phyloP scores from a whole-genome alignment of 495 filamentous ascomycete genomes.

The Xylaria telfairii region DNA sequence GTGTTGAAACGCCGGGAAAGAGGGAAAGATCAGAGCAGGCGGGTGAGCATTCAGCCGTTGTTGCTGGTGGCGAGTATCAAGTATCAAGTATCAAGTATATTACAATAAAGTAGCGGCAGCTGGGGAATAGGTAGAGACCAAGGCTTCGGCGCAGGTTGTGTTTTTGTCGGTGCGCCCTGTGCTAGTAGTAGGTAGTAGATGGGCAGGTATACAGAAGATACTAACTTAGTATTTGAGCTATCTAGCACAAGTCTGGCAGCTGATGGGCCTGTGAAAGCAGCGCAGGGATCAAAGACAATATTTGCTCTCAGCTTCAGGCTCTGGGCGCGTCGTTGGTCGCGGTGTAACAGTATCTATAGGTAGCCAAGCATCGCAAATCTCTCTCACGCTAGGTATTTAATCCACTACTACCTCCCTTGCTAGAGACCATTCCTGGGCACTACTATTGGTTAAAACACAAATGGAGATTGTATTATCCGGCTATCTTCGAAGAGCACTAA shows the following conservation, averaged over 20 bases:
- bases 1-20: background rate
- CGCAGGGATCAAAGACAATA: background rate
- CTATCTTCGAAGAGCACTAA: background rate
- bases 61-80: background rate
- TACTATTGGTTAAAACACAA: slow-evolving; percentile 4
- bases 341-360: slow-evolving; percentile 17
- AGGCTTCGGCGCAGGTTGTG: background rate
- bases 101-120: no score
- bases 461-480: slow-evolving; percentile 27
- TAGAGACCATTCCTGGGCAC: no score
- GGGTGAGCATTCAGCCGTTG: slow-evolving; percentile 2
- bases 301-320: slow-evolving; percentile 2
- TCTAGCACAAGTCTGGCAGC: background rate
- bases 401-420: background rate
- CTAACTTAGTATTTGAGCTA: no score
- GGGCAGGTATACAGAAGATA: no score
- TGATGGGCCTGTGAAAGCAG: background rate
- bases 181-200: background rate
- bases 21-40: background rate
- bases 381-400: background rate
- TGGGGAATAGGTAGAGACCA: background rate
- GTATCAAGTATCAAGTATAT: background rate
- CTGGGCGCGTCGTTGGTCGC: slow-evolving; percentile 24
- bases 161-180: background rate
- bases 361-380: slow-evolving; percentile 2